These are phyloP conservation scores for Monilinia polystroma DNA, from an alignment of 2,329 filamentous ascomycete genomes.

Conservation along the genomic window DNA sequence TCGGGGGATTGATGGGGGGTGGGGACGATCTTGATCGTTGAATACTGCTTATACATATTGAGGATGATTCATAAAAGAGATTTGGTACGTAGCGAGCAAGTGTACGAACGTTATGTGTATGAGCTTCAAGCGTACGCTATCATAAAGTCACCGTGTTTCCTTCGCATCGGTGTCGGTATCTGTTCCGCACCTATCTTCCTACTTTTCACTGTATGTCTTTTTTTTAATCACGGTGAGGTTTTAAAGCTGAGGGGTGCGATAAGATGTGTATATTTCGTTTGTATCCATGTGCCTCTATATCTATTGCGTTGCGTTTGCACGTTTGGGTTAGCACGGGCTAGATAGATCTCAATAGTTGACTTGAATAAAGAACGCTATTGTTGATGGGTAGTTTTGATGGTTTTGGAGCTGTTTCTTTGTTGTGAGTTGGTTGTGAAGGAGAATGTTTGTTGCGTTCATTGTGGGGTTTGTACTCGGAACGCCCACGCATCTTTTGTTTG, in stretches of 20 bases:
- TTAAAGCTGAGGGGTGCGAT: background rate
- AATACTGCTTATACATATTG: background rate
- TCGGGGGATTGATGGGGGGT: conserved; percentile 32
- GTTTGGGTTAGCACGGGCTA: background rate
- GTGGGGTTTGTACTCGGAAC: background rate
- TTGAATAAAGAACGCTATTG: background rate
- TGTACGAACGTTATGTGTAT: background rate
- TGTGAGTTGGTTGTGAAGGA: no score
- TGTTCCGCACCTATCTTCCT: background rate
- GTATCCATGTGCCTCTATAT: background rate
- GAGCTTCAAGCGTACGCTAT: background rate
- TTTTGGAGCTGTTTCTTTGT: no score
- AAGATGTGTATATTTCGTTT: background rate
- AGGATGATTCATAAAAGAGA: background rate
- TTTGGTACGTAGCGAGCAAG: background rate
- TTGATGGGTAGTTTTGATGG: background rate
- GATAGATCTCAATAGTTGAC: conserved; percentile 5
- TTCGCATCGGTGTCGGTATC: background rate
- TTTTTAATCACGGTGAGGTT: background rate
- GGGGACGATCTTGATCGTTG: conserved; percentile 20
- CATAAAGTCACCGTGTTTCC: no score
- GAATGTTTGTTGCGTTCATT: background rate
- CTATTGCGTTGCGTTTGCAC: background rate
- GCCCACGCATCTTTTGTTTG: no score
- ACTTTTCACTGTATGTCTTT: conserved; percentile 1